Percentiles rank a stretch among this genome's conserved stretches.
Evolutionary conservation across 148 eudicot genomes (phyloP).

Genomic region (Cornus suecica): DNA sequence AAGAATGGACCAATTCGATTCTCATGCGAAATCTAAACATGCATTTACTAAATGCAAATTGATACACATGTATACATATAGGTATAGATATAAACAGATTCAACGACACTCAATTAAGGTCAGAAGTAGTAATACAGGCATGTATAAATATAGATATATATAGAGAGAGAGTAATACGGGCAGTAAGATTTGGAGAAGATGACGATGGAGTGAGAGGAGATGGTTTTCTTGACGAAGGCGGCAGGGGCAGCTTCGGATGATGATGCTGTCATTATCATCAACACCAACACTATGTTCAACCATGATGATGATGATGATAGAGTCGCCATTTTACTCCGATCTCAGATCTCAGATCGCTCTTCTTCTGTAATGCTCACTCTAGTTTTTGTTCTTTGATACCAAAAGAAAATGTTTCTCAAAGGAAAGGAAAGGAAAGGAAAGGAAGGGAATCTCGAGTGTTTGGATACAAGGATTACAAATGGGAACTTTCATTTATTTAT

Average conservation of each 20-base stretch:
- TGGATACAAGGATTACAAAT: no score
- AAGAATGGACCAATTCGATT: not conserved
- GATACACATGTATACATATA: not conserved
- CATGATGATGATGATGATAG: no score
- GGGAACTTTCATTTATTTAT: no score
- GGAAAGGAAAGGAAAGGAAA: no score
- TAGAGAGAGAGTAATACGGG: slow-evolving; percentile 45
- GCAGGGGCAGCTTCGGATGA: slow-evolving; percentile 10
- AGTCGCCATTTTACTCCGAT: not conserved
- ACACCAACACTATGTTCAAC: not conserved
- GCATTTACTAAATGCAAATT: not conserved
- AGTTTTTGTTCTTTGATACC: no score
- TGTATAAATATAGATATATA: not conserved
- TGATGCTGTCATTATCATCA: not conserved
- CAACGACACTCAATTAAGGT: not conserved
- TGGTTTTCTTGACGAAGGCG: slow-evolving; percentile 59
- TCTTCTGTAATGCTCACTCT: no score
- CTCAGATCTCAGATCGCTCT: not conserved
- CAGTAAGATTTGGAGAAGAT: slow-evolving; percentile 83
- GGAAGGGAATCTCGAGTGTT: no score
- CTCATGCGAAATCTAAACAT: not conserved
- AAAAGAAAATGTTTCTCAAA: no score
- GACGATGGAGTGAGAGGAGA: slow-evolving; percentile 62
- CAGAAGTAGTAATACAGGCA: not conserved
- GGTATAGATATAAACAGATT: not conserved